Conservation (phyloP, 208 protist species). For the Leishmania amazonensis region DNA sequence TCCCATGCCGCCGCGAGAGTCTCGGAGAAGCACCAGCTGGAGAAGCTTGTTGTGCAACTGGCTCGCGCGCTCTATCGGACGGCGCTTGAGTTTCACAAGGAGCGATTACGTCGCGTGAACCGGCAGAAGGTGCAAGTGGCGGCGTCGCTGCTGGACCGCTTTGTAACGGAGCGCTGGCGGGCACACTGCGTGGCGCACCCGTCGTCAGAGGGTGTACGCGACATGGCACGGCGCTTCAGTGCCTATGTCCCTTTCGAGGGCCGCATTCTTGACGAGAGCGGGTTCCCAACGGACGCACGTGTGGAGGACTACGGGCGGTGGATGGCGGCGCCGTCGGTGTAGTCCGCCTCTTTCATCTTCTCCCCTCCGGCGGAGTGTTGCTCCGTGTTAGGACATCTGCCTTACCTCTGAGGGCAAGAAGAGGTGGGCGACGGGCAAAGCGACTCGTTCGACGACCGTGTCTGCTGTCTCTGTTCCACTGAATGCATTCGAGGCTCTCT, state of each 20-base stretch:
- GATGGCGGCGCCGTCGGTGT: slow-evolving; percentile 55
- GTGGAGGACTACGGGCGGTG: slow-evolving; percentile 82
- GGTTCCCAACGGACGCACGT: slow-evolving; percentile 77
- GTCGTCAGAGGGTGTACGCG: slow-evolving; percentile 29
- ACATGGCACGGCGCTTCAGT: slow-evolving; percentile 59
- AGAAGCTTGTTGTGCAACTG: slow-evolving; percentile 62
- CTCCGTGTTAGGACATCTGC: background rate
- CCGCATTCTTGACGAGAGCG: slow-evolving; percentile 62
- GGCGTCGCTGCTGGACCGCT: slow-evolving; percentile 70
- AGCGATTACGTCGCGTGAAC: slow-evolving; percentile 67
- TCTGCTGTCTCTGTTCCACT: background rate
- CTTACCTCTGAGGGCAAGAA: background rate
- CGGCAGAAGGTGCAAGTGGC: slow-evolving; percentile 82
- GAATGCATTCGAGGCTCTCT: background rate
- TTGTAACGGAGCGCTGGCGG: slow-evolving; percentile 46
- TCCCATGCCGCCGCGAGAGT: background rate
- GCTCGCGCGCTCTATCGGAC: slow-evolving; percentile 57
- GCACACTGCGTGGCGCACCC: slow-evolving; percentile 19
- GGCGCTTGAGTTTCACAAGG: slow-evolving; percentile 74
- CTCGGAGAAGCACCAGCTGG: slow-evolving; percentile 42
- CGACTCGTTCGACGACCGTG: background rate
- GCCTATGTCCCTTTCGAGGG: slow-evolving; percentile 64
- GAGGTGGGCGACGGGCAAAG: background rate
- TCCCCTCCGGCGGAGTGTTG: background rate
- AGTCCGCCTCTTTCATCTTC: background rate